Conservation (phyloP, 2,329 filamentous ascomycete species). For the Macrophomina tecta region DNA sequence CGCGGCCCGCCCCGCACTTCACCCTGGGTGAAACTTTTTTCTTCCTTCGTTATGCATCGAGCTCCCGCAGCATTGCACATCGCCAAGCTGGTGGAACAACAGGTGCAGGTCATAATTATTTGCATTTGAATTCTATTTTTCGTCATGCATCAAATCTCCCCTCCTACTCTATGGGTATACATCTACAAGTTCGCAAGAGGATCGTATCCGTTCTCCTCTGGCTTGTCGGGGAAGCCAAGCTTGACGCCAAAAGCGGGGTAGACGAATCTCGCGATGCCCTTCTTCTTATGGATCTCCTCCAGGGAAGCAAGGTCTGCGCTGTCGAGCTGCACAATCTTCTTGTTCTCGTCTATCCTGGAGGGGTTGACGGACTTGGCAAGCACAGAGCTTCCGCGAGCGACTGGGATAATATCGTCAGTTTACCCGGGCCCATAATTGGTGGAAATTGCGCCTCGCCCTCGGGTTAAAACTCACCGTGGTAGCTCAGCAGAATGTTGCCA, state of each 20-base stretch:
- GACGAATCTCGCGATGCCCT: slow-evolving; percentile 55
- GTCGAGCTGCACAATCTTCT: slow-evolving; percentile 69
- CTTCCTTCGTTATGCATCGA: neutral
- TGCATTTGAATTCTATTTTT: slow-evolving; percentile 9
- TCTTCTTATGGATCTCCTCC: slow-evolving; percentile 53
- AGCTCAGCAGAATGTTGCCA: slow-evolving; percentile 70
- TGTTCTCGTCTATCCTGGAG: slow-evolving; percentile 72
- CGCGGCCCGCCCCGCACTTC: slow-evolving; percentile 6
- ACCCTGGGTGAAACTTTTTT: neutral
- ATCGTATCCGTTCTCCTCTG: slow-evolving; percentile 14
- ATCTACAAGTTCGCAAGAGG: slow-evolving; percentile 21
- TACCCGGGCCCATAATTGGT: slow-evolving; percentile 17
- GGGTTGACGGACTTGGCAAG: slow-evolving; percentile 75
- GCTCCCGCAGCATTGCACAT: neutral
- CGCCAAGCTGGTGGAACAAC: neutral
- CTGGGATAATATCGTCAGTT: slow-evolving; percentile 47
- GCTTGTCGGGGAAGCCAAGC: slow-evolving; percentile 57
- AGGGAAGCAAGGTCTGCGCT: slow-evolving; percentile 64
- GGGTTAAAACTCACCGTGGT: slow-evolving; percentile 64
- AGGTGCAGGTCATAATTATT: neutral
- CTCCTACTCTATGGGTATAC: slow-evolving; percentile 22
- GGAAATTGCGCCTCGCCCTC: neutral
- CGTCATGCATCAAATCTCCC: neutral
- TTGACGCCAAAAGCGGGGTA: slow-evolving; percentile 58
- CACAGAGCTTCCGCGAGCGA: slow-evolving; percentile 72